Evolutionary conservation across 2,329 filamentous ascomycete species (phyloP).

Genomic region (Cladosporium sp.): DNA sequence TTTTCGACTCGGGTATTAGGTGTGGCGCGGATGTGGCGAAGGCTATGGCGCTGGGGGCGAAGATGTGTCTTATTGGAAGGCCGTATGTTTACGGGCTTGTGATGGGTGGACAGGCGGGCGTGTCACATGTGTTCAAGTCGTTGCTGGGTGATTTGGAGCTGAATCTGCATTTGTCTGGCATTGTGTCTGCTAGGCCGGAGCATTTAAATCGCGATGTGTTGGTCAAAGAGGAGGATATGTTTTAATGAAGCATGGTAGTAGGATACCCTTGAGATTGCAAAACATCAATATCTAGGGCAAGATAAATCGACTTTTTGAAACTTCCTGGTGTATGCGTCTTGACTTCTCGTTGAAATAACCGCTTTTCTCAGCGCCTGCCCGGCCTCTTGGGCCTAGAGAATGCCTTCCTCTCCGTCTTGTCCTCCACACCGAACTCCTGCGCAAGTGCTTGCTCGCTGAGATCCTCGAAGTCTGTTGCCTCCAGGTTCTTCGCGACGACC

Average conservation of each 20-base stretch:
- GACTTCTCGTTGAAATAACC: background rate
- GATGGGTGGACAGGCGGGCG: conserved; percentile 54
- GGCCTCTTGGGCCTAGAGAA: conserved; percentile 79
- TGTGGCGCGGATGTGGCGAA: conserved; percentile 51
- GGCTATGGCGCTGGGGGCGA: conserved; percentile 52
- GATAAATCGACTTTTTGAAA: no score
- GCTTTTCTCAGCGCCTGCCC: conserved; percentile 51
- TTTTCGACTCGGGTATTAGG: conserved; percentile 51
- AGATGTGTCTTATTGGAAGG: conserved; percentile 55
- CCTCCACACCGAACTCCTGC: conserved; percentile 58
- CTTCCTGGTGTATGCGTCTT: no score
- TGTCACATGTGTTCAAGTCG: conserved; percentile 34
- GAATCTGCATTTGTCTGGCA: conserved; percentile 19
- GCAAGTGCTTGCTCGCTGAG: conserved; percentile 63
- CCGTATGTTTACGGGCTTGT: conserved; percentile 58
- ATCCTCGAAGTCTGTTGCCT: conserved; percentile 63
- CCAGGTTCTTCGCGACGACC: conserved; percentile 63
- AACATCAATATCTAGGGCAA: no score
- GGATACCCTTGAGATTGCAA: no score
- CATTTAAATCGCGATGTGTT: conserved; percentile 4
- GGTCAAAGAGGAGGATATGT: conserved; percentile 3
- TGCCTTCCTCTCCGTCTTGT: conserved; percentile 47
- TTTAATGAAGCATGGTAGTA: background rate
- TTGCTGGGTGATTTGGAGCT: conserved; percentile 18
- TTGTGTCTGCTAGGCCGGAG: background rate